Evolutionary conservation across 1,284 basidiomycete species (phyloP).

Genomic region (Apiotrichum mycotoxinovorans): DNA sequence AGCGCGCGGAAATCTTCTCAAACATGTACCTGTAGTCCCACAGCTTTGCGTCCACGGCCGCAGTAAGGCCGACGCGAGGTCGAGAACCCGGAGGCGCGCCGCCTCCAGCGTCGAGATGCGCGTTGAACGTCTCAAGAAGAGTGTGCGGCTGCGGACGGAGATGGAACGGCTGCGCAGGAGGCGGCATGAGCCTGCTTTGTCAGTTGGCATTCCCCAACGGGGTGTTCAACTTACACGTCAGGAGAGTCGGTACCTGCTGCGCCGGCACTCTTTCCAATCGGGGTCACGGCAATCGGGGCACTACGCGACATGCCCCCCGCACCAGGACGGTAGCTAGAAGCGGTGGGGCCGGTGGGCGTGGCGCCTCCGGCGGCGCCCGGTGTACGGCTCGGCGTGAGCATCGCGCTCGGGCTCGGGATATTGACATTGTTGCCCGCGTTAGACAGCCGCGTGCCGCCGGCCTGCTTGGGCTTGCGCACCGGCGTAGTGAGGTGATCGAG

Average conservation of each 20-base stretch:
- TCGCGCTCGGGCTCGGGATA: conserved; percentile 19
- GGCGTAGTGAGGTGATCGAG: conserved; percentile 42
- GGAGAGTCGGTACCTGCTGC: conserved; percentile 23
- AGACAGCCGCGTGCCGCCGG: conserved; percentile 17
- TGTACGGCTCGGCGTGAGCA: conserved; percentile 18
- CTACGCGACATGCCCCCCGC: conserved; percentile 21
- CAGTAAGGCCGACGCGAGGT: conserved; percentile 30
- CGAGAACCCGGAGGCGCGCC: conserved; percentile 19
- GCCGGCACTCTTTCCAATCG: conserved; percentile 20
- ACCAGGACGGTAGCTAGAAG: conserved; percentile 22
- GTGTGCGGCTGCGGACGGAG: conserved; percentile 36
- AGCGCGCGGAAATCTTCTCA: conserved; percentile 76
- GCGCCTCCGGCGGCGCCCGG: conserved; percentile 16
- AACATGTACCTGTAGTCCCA: conserved; percentile 78
- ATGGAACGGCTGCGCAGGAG: conserved; percentile 34
- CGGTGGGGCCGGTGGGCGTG: conserved; percentile 5
- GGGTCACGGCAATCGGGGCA: conserved; percentile 20
- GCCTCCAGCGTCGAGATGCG: conserved; percentile 31
- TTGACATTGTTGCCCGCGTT: conserved; percentile 28
- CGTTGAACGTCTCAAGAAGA: conserved; percentile 48
- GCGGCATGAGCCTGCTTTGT: conserved; percentile 18
- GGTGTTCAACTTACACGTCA: conserved; percentile 3
- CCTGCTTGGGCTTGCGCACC: conserved; percentile 21
- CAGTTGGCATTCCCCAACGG: not conserved
- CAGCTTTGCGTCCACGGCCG: conserved; percentile 29